Conservation (phyloP, 805 yeast species). For the Suhomyces vadensis region DNA sequence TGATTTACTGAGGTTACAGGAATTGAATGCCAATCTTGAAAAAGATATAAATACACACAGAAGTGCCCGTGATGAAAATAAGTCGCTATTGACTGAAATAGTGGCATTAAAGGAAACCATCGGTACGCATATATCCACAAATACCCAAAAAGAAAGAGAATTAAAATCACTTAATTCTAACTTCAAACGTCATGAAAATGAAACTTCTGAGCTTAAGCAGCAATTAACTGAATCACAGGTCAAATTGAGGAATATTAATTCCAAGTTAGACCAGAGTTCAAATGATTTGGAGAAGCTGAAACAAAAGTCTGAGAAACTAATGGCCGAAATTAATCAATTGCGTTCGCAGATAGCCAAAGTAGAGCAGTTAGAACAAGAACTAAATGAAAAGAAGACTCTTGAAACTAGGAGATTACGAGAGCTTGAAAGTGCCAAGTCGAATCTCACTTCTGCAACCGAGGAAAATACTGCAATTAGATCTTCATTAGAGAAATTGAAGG, state of each 20-base stretch:
- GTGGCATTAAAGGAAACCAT: constrained; percentile 14
- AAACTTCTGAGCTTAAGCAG: constrained; percentile 14
- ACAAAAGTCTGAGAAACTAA: constrained; percentile 13
- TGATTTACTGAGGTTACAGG: constrained; percentile 13
- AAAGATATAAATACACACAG: constrained; percentile 13
- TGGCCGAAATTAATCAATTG: constrained; percentile 13
- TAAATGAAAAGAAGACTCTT: constrained; percentile 4
- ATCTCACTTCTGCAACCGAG: constrained; percentile 8
- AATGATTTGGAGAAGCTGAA: constrained; percentile 23
- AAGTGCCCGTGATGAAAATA: constrained; percentile 10
- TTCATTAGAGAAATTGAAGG: constrained; percentile 20
- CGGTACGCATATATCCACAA: constrained; percentile 9
- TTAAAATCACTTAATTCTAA: constrained; percentile 15
- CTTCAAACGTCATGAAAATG: constrained; percentile 13
- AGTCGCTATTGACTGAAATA: constrained; percentile 14
- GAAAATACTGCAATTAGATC: constrained; percentile 8
- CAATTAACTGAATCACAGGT: constrained; percentile 17
- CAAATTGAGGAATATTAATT: constrained; percentile 14
- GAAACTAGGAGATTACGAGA: constrained; percentile 13
- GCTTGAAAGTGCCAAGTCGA: constrained; percentile 12
- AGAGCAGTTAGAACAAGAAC: constrained; percentile 10
- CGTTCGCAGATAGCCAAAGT: constrained; percentile 10
- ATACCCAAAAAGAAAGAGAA: constrained; percentile 15
- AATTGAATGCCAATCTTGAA: constrained; percentile 8
- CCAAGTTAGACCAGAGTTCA: constrained; percentile 19